These are phyloP conservation scores for Dianthus caryophyllus DNA, from an alignment of 148 eudicot genomes.

Conservation along the genomic window DNA sequence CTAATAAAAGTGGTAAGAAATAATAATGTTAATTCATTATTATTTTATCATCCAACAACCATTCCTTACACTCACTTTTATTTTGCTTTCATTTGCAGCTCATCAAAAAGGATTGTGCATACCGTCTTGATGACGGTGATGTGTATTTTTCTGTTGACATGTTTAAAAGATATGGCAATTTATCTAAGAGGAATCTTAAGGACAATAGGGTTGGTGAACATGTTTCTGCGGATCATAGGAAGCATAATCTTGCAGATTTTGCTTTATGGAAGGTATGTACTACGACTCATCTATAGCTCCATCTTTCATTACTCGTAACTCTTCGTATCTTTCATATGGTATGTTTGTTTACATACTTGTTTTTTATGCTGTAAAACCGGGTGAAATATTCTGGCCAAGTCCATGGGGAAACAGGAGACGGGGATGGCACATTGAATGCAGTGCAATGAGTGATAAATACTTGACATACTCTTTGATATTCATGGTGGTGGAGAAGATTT, in stretches of 20 bases:
- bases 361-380: constrained; percentile 95
- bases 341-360: too few relatives aligned
- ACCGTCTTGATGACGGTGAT: constrained; percentile 77
- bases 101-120: constrained; percentile 69
- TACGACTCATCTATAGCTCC: too few relatives aligned
- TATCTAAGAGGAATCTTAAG: constrained; percentile 72
- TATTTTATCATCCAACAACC: background rate
- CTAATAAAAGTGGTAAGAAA: constrained; percentile 73
- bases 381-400: constrained; percentile 83
- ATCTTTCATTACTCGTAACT: background rate
- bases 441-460: constrained; percentile 89
- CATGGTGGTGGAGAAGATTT: constrained; percentile 97
- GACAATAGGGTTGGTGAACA: constrained; percentile 94
- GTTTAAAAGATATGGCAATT: constrained; percentile 58
- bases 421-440: constrained; percentile 99
- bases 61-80: background rate
- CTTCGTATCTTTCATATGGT: constrained; percentile 17
- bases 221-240: constrained; percentile 76
- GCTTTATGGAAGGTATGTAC: constrained; percentile 81
- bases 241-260: constrained; percentile 80
- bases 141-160: constrained; percentile 81
- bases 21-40: background rate
- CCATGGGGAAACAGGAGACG: constrained; percentile 98
- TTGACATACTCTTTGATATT: constrained; percentile 67
- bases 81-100: constrained; percentile 40